Percentiles rank a stretch among this genome's conserved stretches.
Evolutionary conservation across 2,329 filamentous ascomycete genomes (phyloP).

Genomic region (Ascochyta lentis): DNA sequence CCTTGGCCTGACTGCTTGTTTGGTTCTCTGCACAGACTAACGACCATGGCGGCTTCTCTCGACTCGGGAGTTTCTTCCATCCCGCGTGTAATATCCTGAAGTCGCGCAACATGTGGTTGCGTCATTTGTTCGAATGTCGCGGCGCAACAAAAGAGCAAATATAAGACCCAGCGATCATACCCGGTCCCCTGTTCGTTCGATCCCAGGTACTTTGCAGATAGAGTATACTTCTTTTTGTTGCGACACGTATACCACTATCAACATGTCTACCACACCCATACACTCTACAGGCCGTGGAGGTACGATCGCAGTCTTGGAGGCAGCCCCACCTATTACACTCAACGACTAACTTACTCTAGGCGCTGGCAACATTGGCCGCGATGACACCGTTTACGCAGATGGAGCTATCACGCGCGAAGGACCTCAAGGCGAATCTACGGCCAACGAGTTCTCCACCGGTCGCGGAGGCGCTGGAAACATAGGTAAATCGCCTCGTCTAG

Average conservation of each 20-base stretch:
- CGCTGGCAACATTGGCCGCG: conserved; percentile 64
- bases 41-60: conserved; percentile 24
- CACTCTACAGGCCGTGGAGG: conserved; percentile 66
- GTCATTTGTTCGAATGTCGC: conserved; percentile 36
- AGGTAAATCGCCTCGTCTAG: conserved; percentile 43
- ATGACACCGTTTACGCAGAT: conserved; percentile 56
- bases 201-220: conserved; percentile 6
- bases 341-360: conserved; percentile 48
- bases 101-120: conserved; percentile 28
- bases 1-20: conserved; percentile 29
- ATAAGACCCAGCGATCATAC: conserved; percentile 35
- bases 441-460: conserved; percentile 51
- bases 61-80: conserved; percentile 28
- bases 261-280: conserved; percentile 48
- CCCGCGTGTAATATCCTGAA: conserved; percentile 34
- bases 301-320: conserved; percentile 36
- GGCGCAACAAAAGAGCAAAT: conserved; percentile 37
- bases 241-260: neutral
- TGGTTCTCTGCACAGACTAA: conserved; percentile 19
- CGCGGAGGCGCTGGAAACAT: conserved; percentile 55
- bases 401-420: conserved; percentile 57
- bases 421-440: conserved; percentile 45
- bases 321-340: neutral
- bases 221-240: conserved; percentile 19
- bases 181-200: conserved; percentile 8